These are phyloP conservation scores for Linnemannia hyalina DNA, from an alignment of 192 early-diverging fungal species.

Conservation along the genomic window DNA sequence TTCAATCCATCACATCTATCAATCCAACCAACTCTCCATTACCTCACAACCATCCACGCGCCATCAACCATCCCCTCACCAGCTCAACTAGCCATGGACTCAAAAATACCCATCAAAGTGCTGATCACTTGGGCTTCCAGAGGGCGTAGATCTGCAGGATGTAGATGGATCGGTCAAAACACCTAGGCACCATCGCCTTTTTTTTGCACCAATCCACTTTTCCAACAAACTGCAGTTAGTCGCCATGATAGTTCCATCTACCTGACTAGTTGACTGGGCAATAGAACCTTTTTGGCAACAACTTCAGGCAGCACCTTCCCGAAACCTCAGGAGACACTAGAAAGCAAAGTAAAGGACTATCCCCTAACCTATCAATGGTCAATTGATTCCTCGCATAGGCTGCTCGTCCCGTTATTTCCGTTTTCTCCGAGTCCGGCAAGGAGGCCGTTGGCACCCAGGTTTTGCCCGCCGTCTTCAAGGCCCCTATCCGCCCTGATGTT, in stretches of 20 bases:
- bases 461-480: conserved; percentile 93
- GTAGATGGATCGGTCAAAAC: not conserved
- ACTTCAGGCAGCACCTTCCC: not conserved
- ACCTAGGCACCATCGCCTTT: not conserved
- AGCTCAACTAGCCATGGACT: not conserved
- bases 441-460: conserved; percentile 80
- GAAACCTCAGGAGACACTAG: not conserved
- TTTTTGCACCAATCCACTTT: not conserved
- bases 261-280: not conserved
- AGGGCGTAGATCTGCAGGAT: not conserved
- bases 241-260: not conserved
- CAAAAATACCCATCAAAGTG: not conserved
- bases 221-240: not conserved
- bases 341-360: not conserved
- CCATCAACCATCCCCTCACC: not conserved
- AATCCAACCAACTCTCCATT: not conserved
- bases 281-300: not conserved
- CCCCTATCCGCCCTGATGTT: conserved; percentile 97
- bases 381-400: conserved; percentile 29
- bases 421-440: conserved; percentile 86
- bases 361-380: not conserved
- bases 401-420: conserved; percentile 91
- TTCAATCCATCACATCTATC: conserved; percentile 29
- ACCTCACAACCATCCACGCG: not conserved
- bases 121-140: not conserved